Base-by-base conservation (phyloP, 306 rosid genomes). In the Pterocarpus macrocarpus region DNA sequence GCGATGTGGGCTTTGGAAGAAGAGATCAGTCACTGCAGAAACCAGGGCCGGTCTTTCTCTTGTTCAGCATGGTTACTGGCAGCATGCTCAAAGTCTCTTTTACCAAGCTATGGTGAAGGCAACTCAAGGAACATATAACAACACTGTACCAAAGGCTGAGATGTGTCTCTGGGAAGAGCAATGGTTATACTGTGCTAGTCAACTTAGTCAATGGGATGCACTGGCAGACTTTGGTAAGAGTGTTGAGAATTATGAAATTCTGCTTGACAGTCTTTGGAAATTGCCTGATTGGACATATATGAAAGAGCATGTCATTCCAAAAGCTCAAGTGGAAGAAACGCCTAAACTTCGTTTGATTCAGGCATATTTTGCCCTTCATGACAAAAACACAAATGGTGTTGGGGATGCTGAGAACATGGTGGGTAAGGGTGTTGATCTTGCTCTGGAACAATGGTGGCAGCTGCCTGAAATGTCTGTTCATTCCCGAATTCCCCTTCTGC, bases 81-180 rank as follows among this genome's bases (percentile, higher is more conserved):
- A 92, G 82, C 99, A 90, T 78, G 98, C 99, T 83, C 99, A 96
- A 86, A 93, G 93, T 84, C 98, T 96, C 78, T 96, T 96, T 83
- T 96, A 90, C 85, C 99, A 96, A 85, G 98, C 97, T 68, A 96
- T 96, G 99, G 92, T 96, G 57, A 96, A 96, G 90, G 97, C 99
- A 49, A 90, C 99, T 79, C 99, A 96, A 90, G 99, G 99, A 77
- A 96, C 97, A 28, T 93, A 92, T 81, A 96, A 90, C 78, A 96
- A 93, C 79, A 83, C 97, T 12, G 98, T 93, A 49, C 97, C 99
- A 4, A 96, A 96, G 91, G 97, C 99, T 69, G 99, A 96, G 92
- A 96, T 96, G 99, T 96, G 99, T 86, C 94, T 96, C 17, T 96
- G 99, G 99, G 99, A 96, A 88, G 99, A 93, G 85, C 99, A 96